Conservation (phyloP, 1,139 yeast genomes). For the Geotrichum restrictum region DNA sequence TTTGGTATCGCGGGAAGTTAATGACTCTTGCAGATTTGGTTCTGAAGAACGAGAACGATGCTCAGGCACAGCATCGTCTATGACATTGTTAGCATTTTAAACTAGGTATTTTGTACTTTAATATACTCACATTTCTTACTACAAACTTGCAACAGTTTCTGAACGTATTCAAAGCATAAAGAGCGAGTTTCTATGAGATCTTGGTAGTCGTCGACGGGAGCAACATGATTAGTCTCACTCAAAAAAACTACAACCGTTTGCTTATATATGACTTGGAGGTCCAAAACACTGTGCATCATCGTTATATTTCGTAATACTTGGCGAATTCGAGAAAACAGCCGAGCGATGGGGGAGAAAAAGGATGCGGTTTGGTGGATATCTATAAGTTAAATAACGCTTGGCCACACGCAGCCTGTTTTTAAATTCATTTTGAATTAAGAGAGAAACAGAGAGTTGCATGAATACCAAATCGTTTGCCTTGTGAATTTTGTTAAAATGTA, state of each 20-base stretch:
- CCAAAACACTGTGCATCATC: background rate
- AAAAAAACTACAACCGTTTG: slow-evolving; percentile 4
- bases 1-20: no score
- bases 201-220: slow-evolving; percentile 1
- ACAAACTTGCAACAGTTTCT: slow-evolving; percentile 5
- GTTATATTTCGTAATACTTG: background rate
- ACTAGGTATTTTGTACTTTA: background rate
- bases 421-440: background rate
- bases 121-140: background rate
- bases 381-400: background rate
- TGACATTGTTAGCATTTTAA: background rate
- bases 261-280: slow-evolving; percentile 8
- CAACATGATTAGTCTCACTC: background rate
- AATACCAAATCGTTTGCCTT: no score
- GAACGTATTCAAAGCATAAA: slow-evolving; percentile 4
- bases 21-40: no score
- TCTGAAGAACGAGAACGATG: background rate
- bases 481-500: no score
- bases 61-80: background rate
- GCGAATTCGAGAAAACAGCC: background rate
- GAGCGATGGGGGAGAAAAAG: background rate
- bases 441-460: no score
- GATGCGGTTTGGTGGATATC: background rate
- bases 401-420: no score
- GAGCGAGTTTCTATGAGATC: slow-evolving; percentile 8